Evolutionary conservation across 768 basidiomycete species (phyloP).

Genomic region (Tulasnella sp.): DNA sequence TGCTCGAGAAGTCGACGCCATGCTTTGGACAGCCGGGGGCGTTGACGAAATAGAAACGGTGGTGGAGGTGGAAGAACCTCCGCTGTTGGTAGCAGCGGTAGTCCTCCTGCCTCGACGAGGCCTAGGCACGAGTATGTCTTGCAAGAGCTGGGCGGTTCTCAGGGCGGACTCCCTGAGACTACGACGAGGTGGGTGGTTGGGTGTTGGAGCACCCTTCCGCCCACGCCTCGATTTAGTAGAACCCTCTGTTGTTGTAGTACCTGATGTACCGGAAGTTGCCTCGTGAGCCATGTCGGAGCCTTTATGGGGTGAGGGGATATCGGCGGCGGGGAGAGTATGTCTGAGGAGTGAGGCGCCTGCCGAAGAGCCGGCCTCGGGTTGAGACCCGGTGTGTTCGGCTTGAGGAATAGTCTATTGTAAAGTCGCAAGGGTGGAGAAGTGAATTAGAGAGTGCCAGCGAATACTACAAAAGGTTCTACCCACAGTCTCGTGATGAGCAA

Average conservation of each 20-base stretch:
- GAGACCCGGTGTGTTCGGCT: not conserved
- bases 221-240: not conserved
- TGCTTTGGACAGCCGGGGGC: too few species aligned
- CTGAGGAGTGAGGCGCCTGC: too few species aligned
- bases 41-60: too few species aligned
- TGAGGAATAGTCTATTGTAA: not conserved
- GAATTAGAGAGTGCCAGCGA: too few species aligned
- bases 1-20: too few species aligned
- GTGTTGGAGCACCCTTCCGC: not conserved
- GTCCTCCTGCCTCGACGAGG: not conserved
- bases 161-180: not conserved
- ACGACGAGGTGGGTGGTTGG: not conserved
- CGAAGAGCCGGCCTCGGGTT: not conserved
- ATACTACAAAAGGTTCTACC: too few species aligned
- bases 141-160: not conserved
- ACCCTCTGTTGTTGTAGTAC: not conserved
- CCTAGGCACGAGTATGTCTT: not conserved
- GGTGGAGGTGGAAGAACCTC: too few species aligned
- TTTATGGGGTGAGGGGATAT: not conserved
- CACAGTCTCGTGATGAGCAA: too few species aligned
- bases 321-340: too few species aligned
- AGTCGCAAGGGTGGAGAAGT: too few species aligned
- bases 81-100: too few species aligned
- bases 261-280: not conserved
- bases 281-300: not conserved